phyloP scores from a whole-genome alignment of 306 rosid species.

The Benincasa hispida region DNA sequence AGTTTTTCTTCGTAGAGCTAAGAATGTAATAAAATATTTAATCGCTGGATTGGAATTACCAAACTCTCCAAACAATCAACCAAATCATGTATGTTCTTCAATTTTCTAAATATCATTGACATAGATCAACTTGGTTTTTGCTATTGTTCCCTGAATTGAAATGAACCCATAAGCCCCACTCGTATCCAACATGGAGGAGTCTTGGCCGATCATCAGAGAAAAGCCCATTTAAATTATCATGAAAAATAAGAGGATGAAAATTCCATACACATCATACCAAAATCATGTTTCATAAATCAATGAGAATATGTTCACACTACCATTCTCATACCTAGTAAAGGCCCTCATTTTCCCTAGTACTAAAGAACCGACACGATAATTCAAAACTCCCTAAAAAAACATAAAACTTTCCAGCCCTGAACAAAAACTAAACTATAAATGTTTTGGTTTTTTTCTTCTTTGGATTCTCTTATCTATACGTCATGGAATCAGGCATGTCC shows the following conservation, averaged over 20 bases:
- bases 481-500: neutral
- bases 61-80: neutral
- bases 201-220: neutral
- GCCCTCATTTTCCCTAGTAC: neutral
- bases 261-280: neutral
- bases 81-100: neutral
- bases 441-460: neutral
- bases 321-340: neutral
- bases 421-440: neutral
- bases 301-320: neutral
- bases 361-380: neutral
- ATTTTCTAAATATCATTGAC: neutral
- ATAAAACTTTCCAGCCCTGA: neutral
- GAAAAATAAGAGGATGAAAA: neutral
- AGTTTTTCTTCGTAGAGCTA: neutral
- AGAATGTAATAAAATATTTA: neutral
- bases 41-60: neutral
- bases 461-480: neutral
- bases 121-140: neutral
- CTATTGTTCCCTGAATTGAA: neutral
- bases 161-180: neutral
- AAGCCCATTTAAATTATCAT: neutral
- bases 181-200: neutral
- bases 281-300: neutral
- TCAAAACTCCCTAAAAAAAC: neutral